A percentile compares a stretch with the other conserved stretches of the same genome.
Evolutionary conservation across 2,329 filamentous ascomycete species (phyloP).

Genomic region (Colletotrichum cuscutae): DNA sequence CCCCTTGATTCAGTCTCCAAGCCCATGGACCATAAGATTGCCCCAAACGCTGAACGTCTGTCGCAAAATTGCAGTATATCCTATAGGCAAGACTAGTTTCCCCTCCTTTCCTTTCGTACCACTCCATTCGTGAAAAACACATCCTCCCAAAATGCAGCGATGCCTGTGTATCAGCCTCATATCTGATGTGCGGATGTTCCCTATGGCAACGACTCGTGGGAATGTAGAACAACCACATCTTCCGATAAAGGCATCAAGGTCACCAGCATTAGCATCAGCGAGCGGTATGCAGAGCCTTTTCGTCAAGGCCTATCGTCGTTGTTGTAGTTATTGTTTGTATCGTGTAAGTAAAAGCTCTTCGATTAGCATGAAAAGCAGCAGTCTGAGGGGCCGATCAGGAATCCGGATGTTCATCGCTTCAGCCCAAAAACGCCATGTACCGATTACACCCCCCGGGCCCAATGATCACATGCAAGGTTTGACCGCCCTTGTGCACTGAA

Average conservation of each 20-base stretch:
- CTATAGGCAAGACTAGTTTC: not conserved
- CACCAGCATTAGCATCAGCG: slow-evolving; percentile 1
- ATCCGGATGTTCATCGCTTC: slow-evolving; percentile 30
- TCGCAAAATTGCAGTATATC: not conserved
- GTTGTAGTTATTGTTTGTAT: not conserved
- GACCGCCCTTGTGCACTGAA: slow-evolving; percentile 36
- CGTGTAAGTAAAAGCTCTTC: slow-evolving; percentile 15
- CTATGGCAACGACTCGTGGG: not conserved
- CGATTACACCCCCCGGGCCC: slow-evolving; percentile 23
- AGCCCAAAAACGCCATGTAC: slow-evolving; percentile 36
- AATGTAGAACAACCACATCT: not conserved
- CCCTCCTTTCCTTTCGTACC: not conserved
- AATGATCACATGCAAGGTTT: slow-evolving; percentile 34
- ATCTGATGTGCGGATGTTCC: not conserved
- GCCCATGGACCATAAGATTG: not conserved
- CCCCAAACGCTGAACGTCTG: not conserved
- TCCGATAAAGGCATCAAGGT: slow-evolving; percentile 2
- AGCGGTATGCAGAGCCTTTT: slow-evolving; percentile 12
- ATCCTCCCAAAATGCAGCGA: not conserved
- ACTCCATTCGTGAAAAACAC: not conserved
- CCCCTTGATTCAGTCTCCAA: not conserved
- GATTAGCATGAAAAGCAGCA: slow-evolving; percentile 29
- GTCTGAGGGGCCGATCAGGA: slow-evolving; percentile 30
- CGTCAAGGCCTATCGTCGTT: slow-evolving; percentile 10
- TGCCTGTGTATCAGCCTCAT: not conserved